Percentiles rank a stretch among this genome's conserved stretches.
Evolutionary conservation across 768 basidiomycete genomes (phyloP).

Genomic region (Filobasidium floriforme): DNA sequence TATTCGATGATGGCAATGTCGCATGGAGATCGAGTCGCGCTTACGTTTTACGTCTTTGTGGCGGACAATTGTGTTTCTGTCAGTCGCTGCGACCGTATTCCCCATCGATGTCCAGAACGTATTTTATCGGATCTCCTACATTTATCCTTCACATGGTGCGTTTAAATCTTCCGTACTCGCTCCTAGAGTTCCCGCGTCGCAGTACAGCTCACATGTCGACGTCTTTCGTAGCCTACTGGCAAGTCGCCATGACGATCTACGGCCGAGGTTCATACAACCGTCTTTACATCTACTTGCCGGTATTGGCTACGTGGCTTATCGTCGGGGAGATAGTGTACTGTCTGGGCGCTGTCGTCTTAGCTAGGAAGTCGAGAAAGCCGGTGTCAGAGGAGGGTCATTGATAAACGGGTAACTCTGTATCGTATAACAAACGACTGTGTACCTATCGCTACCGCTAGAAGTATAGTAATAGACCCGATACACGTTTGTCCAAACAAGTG

Average conservation of each 20-base stretch:
- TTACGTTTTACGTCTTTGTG: not conserved
- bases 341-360: not conserved
- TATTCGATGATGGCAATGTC: too few species aligned
- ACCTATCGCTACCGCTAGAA: too few species aligned
- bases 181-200: too few species aligned
- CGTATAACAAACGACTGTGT: too few species aligned
- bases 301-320: not conserved
- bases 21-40: too few species aligned
- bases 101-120: constrained; percentile 13
- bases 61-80: too few species aligned
- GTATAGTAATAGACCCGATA: too few species aligned
- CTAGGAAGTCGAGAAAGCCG: constrained; percentile 2
- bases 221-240: constrained; percentile 9
- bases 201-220: not conserved
- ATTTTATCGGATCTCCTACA: constrained; percentile 13
- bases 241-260: constrained; percentile 9
- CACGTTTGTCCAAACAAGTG: too few species aligned
- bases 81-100: constrained; percentile 15
- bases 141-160: constrained; percentile 7
- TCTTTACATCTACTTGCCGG: constrained; percentile 9
- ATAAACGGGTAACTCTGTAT: too few species aligned
- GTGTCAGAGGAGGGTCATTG: not conserved
- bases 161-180: not conserved
- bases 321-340: constrained; percentile 4
- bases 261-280: constrained; percentile 1